These are phyloP conservation scores for Penicillium argentinense DNA, from an alignment of 495 filamentous ascomycete species.

Conservation along the genomic window DNA sequence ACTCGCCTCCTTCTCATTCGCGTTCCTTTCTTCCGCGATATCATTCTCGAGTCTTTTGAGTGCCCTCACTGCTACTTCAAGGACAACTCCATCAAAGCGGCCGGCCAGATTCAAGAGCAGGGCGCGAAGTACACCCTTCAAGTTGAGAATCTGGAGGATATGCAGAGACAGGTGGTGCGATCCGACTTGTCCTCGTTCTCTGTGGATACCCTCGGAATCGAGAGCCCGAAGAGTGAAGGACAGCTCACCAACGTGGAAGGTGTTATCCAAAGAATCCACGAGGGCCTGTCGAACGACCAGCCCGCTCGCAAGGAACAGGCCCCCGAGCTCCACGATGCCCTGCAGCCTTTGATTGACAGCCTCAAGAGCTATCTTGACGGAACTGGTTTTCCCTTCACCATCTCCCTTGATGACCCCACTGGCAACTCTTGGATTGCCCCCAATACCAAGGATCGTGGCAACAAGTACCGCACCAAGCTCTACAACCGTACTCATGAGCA, in stretches of 20 bases:
- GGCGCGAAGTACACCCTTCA: constrained; percentile 77
- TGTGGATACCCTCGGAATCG: constrained; percentile 82
- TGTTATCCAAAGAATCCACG: constrained; percentile 69
- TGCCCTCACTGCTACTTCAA: constrained; percentile 85
- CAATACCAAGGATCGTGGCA: constrained; percentile 62
- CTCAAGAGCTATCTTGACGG: constrained; percentile 72
- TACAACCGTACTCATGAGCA: constrained; percentile 81
- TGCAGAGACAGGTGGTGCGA: constrained; percentile 86
- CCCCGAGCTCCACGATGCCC: constrained; percentile 73
- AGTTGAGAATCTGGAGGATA: constrained; percentile 65
- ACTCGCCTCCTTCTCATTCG: constrained; percentile 84
- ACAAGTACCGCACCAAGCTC: constrained; percentile 79
- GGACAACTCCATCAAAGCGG: constrained; percentile 90
- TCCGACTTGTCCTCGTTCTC: constrained; percentile 80
- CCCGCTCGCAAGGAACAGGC: constrained; percentile 66
- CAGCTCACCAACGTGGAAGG: constrained; percentile 93
- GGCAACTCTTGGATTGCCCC: constrained; percentile 99
- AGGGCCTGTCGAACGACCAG: constrained; percentile 76
- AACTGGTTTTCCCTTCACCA: constrained; percentile 78
- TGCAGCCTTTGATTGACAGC: constrained; percentile 68
- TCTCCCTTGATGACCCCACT: constrained; percentile 83
- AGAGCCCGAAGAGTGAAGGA: constrained; percentile 84
- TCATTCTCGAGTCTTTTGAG: constrained; percentile 94
- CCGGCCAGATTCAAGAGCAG: constrained; percentile 85
- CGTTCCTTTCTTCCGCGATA: constrained; percentile 94